Conservation (phyloP, 352 stramenopile genomes). For the Globisporangium radiosum region DNA sequence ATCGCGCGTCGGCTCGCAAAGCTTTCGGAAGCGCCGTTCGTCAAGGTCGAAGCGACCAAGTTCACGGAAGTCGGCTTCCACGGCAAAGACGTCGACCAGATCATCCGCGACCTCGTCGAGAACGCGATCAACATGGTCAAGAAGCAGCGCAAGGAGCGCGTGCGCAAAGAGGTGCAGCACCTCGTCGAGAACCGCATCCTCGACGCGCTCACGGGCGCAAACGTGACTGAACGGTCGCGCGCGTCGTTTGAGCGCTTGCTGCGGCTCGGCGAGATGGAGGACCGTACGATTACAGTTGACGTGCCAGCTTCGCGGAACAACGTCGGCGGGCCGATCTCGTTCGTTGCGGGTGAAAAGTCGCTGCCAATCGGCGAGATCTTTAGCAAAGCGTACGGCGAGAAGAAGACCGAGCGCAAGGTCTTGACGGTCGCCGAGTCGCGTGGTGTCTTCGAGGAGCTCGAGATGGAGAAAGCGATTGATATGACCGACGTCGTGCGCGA, state of each 20-base stretch:
- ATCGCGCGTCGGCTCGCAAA: conserved; percentile 96
- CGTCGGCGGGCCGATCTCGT: conserved; percentile 50
- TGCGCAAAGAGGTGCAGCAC: conserved; percentile 89
- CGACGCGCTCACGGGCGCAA: conserved; percentile 90
- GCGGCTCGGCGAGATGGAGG: conserved; percentile 68
- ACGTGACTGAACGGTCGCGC: conserved; percentile 71
- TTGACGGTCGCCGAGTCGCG: conserved; percentile 93
- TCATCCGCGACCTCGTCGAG: conserved; percentile 99
- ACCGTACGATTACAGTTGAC: conserved; percentile 74
- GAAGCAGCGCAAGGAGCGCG: conserved; percentile 90
- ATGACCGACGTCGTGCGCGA: conserved; percentile 86
- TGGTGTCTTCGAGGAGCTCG: conserved; percentile 92
- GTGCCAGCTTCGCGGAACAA: conserved; percentile 52
- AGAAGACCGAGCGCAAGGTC: conserved; percentile 89
- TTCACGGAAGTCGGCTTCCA: conserved; percentile 99
- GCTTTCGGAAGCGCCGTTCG: conserved; percentile 95
- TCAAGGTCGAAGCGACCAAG: conserved; percentile 99
- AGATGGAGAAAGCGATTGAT: conserved; percentile 93
- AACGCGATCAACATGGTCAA: conserved; percentile 96
- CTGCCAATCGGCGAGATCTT: conserved; percentile 66
- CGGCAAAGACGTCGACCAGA: conserved; percentile 98
- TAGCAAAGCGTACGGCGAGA: conserved; percentile 65
- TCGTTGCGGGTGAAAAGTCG: conserved; percentile 68
- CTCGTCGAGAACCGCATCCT: conserved; percentile 95
- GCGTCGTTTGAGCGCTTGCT: conserved; percentile 93